phyloP scores from a whole-genome alignment of 805 yeast genomes.

The Candida jianshihensis region DNA sequence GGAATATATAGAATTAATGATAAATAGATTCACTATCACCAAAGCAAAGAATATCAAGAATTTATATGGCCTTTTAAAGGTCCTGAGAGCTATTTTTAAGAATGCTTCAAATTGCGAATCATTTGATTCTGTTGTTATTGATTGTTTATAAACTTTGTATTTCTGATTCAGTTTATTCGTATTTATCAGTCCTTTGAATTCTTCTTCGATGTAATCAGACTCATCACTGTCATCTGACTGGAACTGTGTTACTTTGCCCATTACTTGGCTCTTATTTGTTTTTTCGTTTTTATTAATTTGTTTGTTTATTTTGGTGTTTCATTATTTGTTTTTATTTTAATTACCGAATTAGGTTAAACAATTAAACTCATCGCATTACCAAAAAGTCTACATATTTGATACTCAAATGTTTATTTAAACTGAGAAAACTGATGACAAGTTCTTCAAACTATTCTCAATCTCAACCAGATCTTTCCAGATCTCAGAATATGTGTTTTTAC shows the following conservation, averaged over 20 bases:
- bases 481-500: slow-evolving; percentile 50
- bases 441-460: slow-evolving; percentile 36
- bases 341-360: background rate
- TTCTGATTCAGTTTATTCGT: background rate
- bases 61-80: background rate
- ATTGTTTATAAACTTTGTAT: background rate
- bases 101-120: background rate
- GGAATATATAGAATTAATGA: slow-evolving; percentile 2
- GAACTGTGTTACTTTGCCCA: no score
- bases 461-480: slow-evolving; percentile 63
- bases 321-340: background rate
- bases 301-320: background rate
- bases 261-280: background rate
- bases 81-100: background rate
- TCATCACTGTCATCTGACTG: background rate
- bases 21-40: slow-evolving; percentile 1
- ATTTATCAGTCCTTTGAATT: background rate
- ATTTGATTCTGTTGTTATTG: background rate
- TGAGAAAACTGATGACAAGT: no score
- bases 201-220: background rate
- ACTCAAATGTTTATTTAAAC: no score
- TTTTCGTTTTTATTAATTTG: background rate
- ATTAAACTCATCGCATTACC: background rate
- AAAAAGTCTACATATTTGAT: no score
- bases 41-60: background rate